Conservation (phyloP, 345 rosid genomes). For the Aegle marmelos region DNA sequence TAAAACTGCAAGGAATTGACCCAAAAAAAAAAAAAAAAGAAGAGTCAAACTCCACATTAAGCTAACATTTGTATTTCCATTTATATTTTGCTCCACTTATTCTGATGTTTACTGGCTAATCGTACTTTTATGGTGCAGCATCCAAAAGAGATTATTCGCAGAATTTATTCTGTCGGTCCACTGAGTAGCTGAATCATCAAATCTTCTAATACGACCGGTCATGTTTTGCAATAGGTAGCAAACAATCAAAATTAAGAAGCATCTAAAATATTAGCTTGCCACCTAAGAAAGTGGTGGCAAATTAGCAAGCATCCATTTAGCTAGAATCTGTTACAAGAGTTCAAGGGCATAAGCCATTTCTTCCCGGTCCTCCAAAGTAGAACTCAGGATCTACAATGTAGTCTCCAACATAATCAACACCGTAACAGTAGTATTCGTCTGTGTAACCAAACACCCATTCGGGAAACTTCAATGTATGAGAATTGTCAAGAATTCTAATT, state of each 20-base stretch:
- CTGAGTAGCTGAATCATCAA: background rate
- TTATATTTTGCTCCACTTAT: background rate
- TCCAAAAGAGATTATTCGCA: background rate
- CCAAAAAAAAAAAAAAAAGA: background rate
- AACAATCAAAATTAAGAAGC: too few species aligned
- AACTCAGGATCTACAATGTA: conserved; percentile 27
- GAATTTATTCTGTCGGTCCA: background rate
- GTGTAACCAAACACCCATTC: conserved; percentile 22
- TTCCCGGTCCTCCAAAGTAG: conserved; percentile 53
- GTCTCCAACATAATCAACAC: conserved; percentile 14
- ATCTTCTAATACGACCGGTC: background rate
- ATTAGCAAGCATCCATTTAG: background rate
- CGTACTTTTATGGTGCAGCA: background rate
- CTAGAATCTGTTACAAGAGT: background rate
- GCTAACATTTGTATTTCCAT: background rate
- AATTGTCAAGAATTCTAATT: conserved; percentile 40
- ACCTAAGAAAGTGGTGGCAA: background rate
- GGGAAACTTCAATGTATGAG: conserved; percentile 36
- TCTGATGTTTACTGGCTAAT: background rate
- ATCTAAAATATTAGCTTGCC: background rate
- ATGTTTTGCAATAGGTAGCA: background rate
- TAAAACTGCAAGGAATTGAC: background rate
- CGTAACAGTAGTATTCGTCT: conserved; percentile 48
- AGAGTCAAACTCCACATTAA: background rate
- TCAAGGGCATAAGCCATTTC: conserved; percentile 40